Conservation (phyloP, 805 yeast genomes). For the Candida montana region DNA sequence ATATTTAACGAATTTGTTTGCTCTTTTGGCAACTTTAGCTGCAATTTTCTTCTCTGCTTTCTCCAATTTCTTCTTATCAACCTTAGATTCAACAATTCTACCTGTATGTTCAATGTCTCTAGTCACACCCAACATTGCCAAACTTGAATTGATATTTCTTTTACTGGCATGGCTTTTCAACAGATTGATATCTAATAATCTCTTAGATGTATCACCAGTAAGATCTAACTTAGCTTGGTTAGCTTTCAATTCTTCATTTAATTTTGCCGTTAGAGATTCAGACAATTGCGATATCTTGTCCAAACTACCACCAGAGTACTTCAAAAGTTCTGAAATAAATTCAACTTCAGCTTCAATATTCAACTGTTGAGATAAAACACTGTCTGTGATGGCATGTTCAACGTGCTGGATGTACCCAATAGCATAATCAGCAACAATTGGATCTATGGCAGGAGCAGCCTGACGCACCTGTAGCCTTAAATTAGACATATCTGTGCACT, state of each 20-base stretch:
- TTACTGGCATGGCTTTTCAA: constrained; percentile 55
- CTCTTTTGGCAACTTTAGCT: constrained; percentile 87
- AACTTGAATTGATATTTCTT: constrained; percentile 68
- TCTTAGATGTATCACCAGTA: constrained; percentile 83
- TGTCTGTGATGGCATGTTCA: constrained; percentile 71
- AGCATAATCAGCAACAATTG: constrained; percentile 82
- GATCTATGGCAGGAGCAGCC: constrained; percentile 82
- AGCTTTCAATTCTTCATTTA: constrained; percentile 49
- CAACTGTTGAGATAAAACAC: constrained; percentile 70
- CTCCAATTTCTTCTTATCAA: constrained; percentile 92
- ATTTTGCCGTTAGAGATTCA: constrained; percentile 40
- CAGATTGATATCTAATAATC: constrained; percentile 75
- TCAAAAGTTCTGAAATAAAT: constrained; percentile 59
- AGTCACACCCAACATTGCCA: constrained; percentile 72
- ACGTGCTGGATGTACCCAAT: constrained; percentile 86
- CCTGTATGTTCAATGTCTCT: constrained; percentile 89
- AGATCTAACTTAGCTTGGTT: constrained; percentile 69
- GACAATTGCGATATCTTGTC: constrained; percentile 49
- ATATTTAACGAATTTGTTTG: constrained; percentile 76
- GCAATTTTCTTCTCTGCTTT: constrained; percentile 97
- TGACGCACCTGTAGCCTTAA: constrained; percentile 62
- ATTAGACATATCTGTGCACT: constrained; percentile 27
- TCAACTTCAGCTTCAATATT: constrained; percentile 62
- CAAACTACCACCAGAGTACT: constrained; percentile 77
- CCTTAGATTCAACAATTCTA: constrained; percentile 86